Evolutionary conservation across 352 stramenopile species (phyloP).

Genomic region (Phytophthora melonis): DNA sequence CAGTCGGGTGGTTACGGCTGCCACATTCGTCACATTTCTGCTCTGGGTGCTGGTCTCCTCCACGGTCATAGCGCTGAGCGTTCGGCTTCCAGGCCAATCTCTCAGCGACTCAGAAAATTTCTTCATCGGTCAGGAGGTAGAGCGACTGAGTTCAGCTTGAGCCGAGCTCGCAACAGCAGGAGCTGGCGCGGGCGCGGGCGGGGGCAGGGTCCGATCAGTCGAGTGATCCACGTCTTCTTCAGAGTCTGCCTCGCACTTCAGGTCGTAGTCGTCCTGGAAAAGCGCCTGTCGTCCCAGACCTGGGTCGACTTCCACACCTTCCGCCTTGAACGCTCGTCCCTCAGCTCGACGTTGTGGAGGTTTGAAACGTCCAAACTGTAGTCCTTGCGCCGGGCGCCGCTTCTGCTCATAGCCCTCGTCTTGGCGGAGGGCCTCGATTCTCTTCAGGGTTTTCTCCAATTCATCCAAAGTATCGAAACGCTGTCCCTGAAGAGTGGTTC

Average conservation of each 20-base stretch:
- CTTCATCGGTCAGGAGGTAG: background rate
- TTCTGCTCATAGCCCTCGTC: no score
- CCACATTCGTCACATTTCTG: slow-evolving; percentile 1
- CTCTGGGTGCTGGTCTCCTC: no score
- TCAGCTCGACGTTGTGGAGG: no score
- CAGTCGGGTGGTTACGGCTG: background rate
- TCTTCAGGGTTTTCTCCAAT: no score
- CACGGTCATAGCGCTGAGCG: no score
- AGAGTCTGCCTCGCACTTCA: background rate
- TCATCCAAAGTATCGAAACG: no score
- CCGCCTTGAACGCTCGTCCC: no score
- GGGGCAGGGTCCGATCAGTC: background rate
- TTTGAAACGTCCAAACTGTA: no score
- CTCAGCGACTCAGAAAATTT: background rate
- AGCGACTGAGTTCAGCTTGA: background rate
- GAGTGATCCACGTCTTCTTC: background rate
- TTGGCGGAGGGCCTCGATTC: no score
- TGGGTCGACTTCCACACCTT: background rate
- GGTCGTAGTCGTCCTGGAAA: background rate
- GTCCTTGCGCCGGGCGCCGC: no score
- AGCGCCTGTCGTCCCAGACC: background rate
- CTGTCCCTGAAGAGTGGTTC: no score
- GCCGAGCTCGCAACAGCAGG: background rate
- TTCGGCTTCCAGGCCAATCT: background rate
- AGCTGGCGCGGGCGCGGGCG: background rate